phyloP scores from a whole-genome alignment of 2,329 filamentous ascomycete genomes.

The Sordariomycetes sp. region DNA sequence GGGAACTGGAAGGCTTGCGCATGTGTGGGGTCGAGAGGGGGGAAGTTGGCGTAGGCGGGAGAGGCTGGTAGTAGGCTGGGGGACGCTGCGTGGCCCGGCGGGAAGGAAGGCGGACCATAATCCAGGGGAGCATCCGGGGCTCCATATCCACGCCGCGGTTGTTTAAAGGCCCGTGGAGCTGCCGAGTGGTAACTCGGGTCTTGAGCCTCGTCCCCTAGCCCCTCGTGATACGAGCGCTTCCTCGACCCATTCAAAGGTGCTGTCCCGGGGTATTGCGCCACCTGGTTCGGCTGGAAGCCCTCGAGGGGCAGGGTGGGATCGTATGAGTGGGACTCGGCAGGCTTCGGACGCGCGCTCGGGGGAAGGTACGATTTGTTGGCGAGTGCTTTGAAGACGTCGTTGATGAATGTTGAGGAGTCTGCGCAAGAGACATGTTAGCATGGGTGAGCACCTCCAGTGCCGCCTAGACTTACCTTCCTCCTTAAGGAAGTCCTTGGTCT shows the following conservation, averaged over 20 bases:
- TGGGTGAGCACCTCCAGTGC: not conserved
- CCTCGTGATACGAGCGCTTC: conserved; percentile 4
- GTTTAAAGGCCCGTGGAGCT: not conserved
- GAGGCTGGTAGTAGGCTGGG: conserved; percentile 5
- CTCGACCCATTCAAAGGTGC: conserved; percentile 8
- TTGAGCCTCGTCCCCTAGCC: not conserved
- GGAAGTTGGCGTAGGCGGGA: not conserved
- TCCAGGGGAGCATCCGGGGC: not conserved
- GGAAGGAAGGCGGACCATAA: not conserved
- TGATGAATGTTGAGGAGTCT: conserved; percentile 54
- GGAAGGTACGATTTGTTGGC: conserved; percentile 50
- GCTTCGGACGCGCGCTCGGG: conserved; percentile 21
- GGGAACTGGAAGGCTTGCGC: not conserved
- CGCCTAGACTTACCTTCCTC: conserved; percentile 31
- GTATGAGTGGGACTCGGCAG: conserved; percentile 4
- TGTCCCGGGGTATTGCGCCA: not conserved
- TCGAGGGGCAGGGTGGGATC: not conserved
- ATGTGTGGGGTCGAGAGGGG: not conserved
- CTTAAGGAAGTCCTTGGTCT: conserved; percentile 66
- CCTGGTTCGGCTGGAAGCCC: not conserved
- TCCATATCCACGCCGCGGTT: not conserved
- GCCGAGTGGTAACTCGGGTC: not conserved
- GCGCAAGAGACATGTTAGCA: not conserved
- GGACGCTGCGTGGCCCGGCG: not conserved
- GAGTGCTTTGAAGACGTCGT: conserved; percentile 60